Base-by-base conservation (phyloP, 2,329 filamentous ascomycete genomes). In the Pseudogymnoascus sp. region DNA sequence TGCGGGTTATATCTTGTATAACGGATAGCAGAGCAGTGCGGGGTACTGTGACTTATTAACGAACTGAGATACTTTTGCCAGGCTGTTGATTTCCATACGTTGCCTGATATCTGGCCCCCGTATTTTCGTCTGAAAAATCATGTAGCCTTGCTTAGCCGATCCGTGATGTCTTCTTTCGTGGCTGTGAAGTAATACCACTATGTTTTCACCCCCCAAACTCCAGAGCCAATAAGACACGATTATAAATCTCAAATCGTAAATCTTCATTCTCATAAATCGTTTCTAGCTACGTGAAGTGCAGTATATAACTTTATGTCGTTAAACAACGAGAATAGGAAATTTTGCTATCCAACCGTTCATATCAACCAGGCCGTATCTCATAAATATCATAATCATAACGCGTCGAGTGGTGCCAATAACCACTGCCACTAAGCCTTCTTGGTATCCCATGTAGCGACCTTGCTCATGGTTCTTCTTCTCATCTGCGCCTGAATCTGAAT, bases 401-500 rank as follows among this genome's bases (percentile, higher is more conserved):
- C 48, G 21, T 55, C 48, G n/a, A 29, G 29, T 9, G 3, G 48
- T 6, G 13, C 5, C n/a, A 33, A 29, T 7, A 33, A 10, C 48
- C 15, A 21, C 48, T 10, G 21, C 15, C 5, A 17, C n/a, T 55
- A 55, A 35, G 29, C 6, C 15, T 29, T 29, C 25, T 61, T 63
- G n/a, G 59, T 63, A 62, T 64, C 62, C 62, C 63, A 64, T 55
- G 65, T 67, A 48, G 36, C 58, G 42, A 64, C 67, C 66, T 60
- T 63, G 58, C 36, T 64, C 67, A 70, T 67, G 2, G 69, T 70
- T 51, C 66, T 66, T 62, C 66, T 67, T 31, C 69, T 61, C 68
- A 70, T 70, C 62, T 62, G 66, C 42, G 65, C 65, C 66, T 68
- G 68, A 38, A 70, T 70, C 41, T 65, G 59, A 17, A 62, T 65